Base-by-base conservation (phyloP, 257 asterid species). In the Forsythia suspensa region DNA sequence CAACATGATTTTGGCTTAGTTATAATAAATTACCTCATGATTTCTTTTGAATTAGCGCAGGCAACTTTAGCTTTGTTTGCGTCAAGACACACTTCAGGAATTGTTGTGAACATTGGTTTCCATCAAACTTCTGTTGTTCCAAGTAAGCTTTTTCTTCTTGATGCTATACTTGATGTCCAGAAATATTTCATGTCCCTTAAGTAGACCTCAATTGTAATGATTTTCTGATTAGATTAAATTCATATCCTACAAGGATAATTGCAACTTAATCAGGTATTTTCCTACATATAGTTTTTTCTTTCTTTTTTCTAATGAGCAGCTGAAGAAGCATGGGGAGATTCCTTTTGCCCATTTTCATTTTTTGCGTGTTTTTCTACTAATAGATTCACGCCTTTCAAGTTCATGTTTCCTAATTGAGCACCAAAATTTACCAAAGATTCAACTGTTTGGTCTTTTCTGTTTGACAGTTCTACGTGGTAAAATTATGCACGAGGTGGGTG, bases 61-160 rank as follows among this genome's bases (percentile, higher is more conserved):
- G 99, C 98, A 51, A 89, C 92, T 80, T 87, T 96, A 89, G 96
- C 98, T 84, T 86, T 94, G 85, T 90, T 96, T 82, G 95, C 99
- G 8, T 98, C 99, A 46, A 90, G 88, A 84, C 82, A 91, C 76
- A 90, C 91, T 51, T 96, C 97, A 21, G 99, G 99, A 86, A 91
- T 96, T 83, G 97, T 92, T 76, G 96, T 96, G 78, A 96, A 96
- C 84, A 86, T 94, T 81, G 99, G 99, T 81, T 96, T 96, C 83
- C 89, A 96, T 83, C 98, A 94, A 69, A 94, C 98, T 46, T 88
- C 97, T 66, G 86, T 96, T 82, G 98, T 96, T 81, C 98, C 99
- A 83, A 91, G 99, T 95, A 90, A 85, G 84, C 75, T 73, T 71
- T 80, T 76, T 55, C 59, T 41, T 41, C 67, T 75, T 78, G 52